Percentiles rank a stretch among this genome's conserved stretches.
phyloP scores from a whole-genome alignment of 257 asterid species.

The Solanum stenotomum region DNA sequence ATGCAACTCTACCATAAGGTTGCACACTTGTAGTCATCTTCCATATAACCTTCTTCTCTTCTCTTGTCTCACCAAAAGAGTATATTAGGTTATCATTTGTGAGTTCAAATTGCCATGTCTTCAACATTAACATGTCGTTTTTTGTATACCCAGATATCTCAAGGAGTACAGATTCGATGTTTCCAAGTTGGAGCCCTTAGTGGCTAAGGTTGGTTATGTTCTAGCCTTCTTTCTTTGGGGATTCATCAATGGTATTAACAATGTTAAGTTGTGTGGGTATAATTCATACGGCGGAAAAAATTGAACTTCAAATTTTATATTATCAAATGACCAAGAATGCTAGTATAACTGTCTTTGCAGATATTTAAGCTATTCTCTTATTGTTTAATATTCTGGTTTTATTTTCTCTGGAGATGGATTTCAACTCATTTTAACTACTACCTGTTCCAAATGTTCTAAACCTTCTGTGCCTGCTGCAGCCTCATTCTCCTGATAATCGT shows the following conservation, averaged over 20 bases:
- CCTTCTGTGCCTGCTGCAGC: conserved; percentile 34
- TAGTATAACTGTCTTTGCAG: background rate
- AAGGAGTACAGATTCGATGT: conserved; percentile 71
- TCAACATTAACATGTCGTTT: background rate
- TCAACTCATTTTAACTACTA: background rate
- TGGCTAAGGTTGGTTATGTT: conserved; percentile 37
- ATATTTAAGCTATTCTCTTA: background rate
- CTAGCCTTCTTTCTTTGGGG: background rate
- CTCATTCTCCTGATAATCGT: conserved; percentile 99
- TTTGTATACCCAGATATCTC: conserved; percentile 40
- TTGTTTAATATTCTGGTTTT: background rate
- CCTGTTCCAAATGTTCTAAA: background rate
- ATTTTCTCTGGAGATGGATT: background rate
- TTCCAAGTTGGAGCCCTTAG: conserved; percentile 47
- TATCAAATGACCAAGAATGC: background rate
- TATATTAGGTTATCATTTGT: background rate
- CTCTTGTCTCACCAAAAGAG: background rate
- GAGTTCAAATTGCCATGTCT: background rate
- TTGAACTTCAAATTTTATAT: background rate
- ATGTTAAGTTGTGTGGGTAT: background rate
- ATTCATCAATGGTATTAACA: background rate
- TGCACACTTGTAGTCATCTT: background rate
- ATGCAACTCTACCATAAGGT: background rate
- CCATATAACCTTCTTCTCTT: background rate
- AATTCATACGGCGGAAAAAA: background rate